Conservation (phyloP, 139 green algal species). For the Prasinococcaceae sp. region DNA sequence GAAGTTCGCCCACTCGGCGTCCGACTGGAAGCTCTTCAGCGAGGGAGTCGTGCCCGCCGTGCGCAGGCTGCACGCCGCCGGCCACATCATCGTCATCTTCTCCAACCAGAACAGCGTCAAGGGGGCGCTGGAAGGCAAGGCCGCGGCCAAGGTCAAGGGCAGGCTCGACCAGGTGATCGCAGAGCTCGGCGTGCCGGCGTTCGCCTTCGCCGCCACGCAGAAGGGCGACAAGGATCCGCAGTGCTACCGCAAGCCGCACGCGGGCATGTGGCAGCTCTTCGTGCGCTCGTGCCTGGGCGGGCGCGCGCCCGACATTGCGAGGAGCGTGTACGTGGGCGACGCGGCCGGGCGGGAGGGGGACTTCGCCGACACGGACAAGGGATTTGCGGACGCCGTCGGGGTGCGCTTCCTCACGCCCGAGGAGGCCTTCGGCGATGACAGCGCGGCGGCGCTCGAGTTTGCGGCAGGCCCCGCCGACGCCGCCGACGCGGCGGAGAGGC, state of each 20-base stretch:
- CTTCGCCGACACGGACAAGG: slow-evolving; percentile 2
- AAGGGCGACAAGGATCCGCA: slow-evolving; percentile 6
- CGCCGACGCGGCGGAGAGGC: too few species aligned
- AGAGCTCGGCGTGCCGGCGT: slow-evolving; percentile 1
- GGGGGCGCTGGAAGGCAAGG: slow-evolving; percentile 2
- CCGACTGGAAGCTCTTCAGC: slow-evolving; percentile 1
- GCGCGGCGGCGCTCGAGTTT: not conserved
- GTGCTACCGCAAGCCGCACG: slow-evolving; percentile 1
- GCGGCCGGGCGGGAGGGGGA: slow-evolving; percentile 4
- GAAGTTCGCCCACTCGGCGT: not conserved
- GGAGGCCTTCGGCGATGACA: slow-evolving; percentile 2
- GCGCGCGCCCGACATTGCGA: not conserved
- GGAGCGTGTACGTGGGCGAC: slow-evolving; percentile 10
- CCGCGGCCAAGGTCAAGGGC: not conserved
- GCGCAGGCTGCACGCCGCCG: not conserved
- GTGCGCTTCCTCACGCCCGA: slow-evolving; percentile 9
- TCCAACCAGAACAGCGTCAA: slow-evolving; percentile 6
- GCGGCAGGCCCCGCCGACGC: too few species aligned
- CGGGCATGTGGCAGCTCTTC: slow-evolving; percentile 10
- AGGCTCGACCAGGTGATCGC: not conserved
- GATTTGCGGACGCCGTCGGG: not conserved
- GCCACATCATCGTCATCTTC: slow-evolving; percentile 15
- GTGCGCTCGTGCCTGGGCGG: not conserved
- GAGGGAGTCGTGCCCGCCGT: not conserved
- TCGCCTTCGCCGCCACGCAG: slow-evolving; percentile 12